phyloP scores from a whole-genome alignment of 768 basidiomycete genomes.

The Leucocoprinus sp. region DNA sequence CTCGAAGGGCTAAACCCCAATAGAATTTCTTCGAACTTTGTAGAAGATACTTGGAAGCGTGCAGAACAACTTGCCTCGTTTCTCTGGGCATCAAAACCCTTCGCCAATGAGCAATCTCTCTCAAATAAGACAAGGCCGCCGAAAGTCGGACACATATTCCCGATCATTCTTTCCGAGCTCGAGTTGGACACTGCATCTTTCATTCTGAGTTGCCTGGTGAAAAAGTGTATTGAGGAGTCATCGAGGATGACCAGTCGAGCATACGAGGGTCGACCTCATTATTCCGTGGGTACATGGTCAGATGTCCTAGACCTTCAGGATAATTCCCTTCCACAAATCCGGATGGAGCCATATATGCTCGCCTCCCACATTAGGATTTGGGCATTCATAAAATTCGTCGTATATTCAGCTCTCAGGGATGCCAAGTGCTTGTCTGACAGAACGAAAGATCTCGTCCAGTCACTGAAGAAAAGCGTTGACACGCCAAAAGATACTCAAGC shows the following conservation, averaged over 20 bases:
- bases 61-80: conserved; percentile 23
- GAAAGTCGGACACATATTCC: conserved; percentile 2
- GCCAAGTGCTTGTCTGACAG: neutral
- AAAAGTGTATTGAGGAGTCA: conserved; percentile 30
- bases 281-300: conserved; percentile 30
- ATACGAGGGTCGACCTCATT: neutral
- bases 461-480: conserved; percentile 24
- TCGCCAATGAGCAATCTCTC: neutral
- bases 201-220: conserved; percentile 42
- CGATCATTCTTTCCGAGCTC: conserved; percentile 34
- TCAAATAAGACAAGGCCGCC: conserved; percentile 4
- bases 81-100: conserved; percentile 1
- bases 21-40: conserved; percentile 26
- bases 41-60: conserved; percentile 40
- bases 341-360: conserved; percentile 40
- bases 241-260: conserved; percentile 6
- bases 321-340: conserved; percentile 44
- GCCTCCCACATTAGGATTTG: conserved; percentile 46
- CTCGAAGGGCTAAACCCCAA: conserved; percentile 19
- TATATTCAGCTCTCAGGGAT: conserved; percentile 13
- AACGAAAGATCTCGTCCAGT: conserved; percentile 10
- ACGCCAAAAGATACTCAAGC: conserved; percentile 40
- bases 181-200: conserved; percentile 54
- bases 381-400: conserved; percentile 37
- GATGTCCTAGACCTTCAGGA: conserved; percentile 48